Percentiles rank a stretch among this genome's conserved stretches.
Conservation (phyloP, 2,329 filamentous ascomycete species). For the Dothideomycetidae sp. region DNA sequence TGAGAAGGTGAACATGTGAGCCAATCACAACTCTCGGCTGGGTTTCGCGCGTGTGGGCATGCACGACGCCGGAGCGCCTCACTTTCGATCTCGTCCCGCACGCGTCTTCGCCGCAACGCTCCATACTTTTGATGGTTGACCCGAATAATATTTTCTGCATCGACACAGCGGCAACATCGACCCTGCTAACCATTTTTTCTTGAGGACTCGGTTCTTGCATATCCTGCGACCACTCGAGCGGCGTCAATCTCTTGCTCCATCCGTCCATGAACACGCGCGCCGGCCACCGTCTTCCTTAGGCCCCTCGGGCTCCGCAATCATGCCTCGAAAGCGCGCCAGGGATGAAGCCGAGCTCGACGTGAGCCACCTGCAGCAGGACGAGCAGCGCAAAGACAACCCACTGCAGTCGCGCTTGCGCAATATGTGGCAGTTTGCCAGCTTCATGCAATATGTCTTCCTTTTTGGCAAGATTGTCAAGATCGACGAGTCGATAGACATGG, state of each 20-base stretch:
- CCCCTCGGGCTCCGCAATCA: slow-evolving; percentile 25
- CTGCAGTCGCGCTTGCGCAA: slow-evolving; percentile 59
- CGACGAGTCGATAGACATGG: slow-evolving; percentile 74
- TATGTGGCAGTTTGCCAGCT: slow-evolving; percentile 89
- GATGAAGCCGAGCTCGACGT: slow-evolving; percentile 37
- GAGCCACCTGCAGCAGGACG: slow-evolving; percentile 8
- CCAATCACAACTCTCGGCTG: background rate
- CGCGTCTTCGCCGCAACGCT: background rate
- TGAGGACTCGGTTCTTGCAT: too few relatives aligned
- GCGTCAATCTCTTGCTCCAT: too few relatives aligned
- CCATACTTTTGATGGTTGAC: too few relatives aligned
- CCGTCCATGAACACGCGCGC: too few relatives aligned
- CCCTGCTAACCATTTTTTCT: too few relatives aligned
- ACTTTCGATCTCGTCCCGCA: background rate
- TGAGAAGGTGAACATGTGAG: too few relatives aligned
- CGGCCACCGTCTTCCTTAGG: background rate
- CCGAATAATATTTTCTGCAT: too few relatives aligned
- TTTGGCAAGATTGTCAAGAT: slow-evolving; percentile 87
- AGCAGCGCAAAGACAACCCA: slow-evolving; percentile 19
- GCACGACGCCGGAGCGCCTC: too few relatives aligned
- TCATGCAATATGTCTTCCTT: slow-evolving; percentile 84
- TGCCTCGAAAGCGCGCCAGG: slow-evolving; percentile 41
- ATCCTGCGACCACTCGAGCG: too few relatives aligned
- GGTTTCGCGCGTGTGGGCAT: background rate
- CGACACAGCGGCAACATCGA: too few relatives aligned